Evolutionary conservation across 1,284 basidiomycete species (phyloP), one percentile per base, ranked within the genome.

Genomic region (Porphyrellus sp.): DNA sequence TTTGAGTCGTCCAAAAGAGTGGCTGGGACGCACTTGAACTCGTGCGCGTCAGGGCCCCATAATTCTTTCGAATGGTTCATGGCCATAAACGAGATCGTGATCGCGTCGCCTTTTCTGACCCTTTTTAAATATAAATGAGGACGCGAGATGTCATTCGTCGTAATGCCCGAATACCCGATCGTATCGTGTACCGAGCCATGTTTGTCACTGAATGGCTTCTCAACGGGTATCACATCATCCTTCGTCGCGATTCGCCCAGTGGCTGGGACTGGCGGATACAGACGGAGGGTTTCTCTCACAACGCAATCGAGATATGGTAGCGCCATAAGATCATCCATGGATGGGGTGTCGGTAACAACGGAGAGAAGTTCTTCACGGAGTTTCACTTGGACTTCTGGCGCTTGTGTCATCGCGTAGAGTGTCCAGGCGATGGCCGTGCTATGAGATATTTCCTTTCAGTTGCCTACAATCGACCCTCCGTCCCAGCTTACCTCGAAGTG

Each of bases 291-390:
- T 68, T 93, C 91, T 20, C 82, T 79, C 3, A 89, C 73, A 8
- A 90, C 83, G 25, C 71, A 69, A 56, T 85, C 83, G 21, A 85
- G 80, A 56, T 83, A 85, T 4, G 77, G 75, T 4, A 85, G 70
- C 3, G 74, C 63, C 48, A 78, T 77, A n/a, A 86, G 72, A 39
- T 82, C 75, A 18, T 86, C 83, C 78, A 83, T 81, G 0, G 77
- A 75, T 2, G 80, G 80, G 5, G 64, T 74, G 18, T 83, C 79
- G 0, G 74, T 77, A 1, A 69, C 61, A 8, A 82, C 63, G 0
- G 69, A 61, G 6, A 74, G 61, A 0, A 89, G 72, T 64, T 95
- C 93, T 2, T 79, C 73, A 1, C 91, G 81, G 1, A 95, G 77
- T 58, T 81, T 83, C 12, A 62, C 68, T 65, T 94, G 91, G 0